These are phyloP conservation scores for Fusarium verticillioides DNA, from an alignment of 2,329 filamentous ascomycete genomes.

Conservation along the genomic window DNA sequence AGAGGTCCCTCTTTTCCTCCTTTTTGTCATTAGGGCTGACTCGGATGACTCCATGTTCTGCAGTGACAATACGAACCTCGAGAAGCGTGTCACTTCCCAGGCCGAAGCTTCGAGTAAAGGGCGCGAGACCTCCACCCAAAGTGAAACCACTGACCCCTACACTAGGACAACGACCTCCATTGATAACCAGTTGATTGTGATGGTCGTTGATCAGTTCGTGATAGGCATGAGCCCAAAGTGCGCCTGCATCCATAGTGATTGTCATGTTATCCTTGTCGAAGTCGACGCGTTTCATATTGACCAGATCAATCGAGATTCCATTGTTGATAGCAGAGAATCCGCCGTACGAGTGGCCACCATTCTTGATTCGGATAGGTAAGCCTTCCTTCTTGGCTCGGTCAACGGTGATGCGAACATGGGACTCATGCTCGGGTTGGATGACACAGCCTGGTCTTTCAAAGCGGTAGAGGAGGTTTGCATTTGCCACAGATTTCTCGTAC, in stretches of 20 bases:
- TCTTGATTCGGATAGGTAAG: slow-evolving; percentile 44
- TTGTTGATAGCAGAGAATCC: slow-evolving; percentile 45
- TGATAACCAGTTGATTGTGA: slow-evolving; percentile 40
- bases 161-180: slow-evolving; percentile 49
- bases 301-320: slow-evolving; percentile 47
- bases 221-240: slow-evolving; percentile 49
- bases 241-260: slow-evolving; percentile 44
- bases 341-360: slow-evolving; percentile 47
- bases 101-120: slow-evolving; percentile 46
- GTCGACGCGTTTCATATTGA: slow-evolving; percentile 43
- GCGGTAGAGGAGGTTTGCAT: slow-evolving; percentile 30
- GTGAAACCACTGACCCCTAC: slow-evolving; percentile 55
- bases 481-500: slow-evolving; percentile 30
- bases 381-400: background rate
- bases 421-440: slow-evolving; percentile 21
- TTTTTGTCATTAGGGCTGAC: fast-evolving
- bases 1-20: slow-evolving; percentile 39
- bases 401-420: slow-evolving; percentile 10
- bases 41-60: background rate
- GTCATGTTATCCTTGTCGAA: slow-evolving; percentile 31
- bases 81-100: slow-evolving; percentile 19
- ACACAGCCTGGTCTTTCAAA: slow-evolving; percentile 27
- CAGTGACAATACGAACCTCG: slow-evolving; percentile 9
- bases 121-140: slow-evolving; percentile 50
- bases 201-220: slow-evolving; percentile 41